Evolutionary conservation across 2,329 filamentous ascomycete species (phyloP).

Genomic region (Cladorrhinum sp.): DNA sequence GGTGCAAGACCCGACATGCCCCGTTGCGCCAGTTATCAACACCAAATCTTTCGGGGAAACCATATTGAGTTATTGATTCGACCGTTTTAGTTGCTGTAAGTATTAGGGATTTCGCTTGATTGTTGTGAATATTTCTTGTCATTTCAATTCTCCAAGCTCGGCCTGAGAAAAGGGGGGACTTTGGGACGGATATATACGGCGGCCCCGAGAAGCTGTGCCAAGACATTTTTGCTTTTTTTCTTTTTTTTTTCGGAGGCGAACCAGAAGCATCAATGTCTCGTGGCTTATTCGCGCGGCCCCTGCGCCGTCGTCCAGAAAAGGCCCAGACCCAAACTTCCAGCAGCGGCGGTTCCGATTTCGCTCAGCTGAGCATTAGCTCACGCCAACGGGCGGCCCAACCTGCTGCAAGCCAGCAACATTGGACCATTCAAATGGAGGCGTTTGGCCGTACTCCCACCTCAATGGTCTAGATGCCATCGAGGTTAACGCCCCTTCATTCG

Average conservation of each 20-base stretch:
- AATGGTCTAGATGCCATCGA: not conserved
- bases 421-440: not conserved
- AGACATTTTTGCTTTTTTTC: not conserved
- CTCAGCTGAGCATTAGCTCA: slow-evolving; percentile 3
- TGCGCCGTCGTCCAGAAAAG: not conserved
- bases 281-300: not conserved
- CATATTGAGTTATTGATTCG: slow-evolving; percentile 10
- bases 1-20: slow-evolving; percentile 36
- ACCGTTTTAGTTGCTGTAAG: no score
- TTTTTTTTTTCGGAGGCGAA: slow-evolving; percentile 1
- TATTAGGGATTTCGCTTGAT: no score
- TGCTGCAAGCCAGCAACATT: not conserved
- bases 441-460: not conserved
- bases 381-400: slow-evolving; percentile 2
- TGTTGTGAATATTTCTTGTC: not conserved
- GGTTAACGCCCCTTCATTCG: not conserved
- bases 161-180: not conserved
- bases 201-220: not conserved
- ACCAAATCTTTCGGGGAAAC: slow-evolving; percentile 20
- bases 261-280: slow-evolving; percentile 4
- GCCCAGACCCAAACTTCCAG: not conserved
- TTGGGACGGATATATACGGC: slow-evolving; percentile 3
- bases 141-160: not conserved
- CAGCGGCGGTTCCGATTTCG: not conserved
- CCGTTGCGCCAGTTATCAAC: slow-evolving; percentile 38